Percentiles rank a stretch among this genome's conserved stretches.
phyloP scores from a whole-genome alignment of 176 grass and related monocot species.

The Ensete glaucum region DNA sequence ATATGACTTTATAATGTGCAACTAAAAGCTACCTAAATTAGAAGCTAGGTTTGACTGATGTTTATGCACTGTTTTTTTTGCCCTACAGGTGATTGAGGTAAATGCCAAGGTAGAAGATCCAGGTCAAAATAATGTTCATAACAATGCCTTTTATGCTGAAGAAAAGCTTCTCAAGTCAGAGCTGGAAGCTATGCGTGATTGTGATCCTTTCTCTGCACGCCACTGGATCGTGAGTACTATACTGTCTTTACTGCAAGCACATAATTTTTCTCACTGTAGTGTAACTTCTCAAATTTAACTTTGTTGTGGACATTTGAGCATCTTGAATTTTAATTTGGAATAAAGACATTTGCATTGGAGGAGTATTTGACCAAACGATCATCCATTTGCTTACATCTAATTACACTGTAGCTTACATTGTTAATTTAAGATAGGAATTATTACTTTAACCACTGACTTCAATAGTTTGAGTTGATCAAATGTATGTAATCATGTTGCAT shows the following conservation, averaged over 20 bases:
- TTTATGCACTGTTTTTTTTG: background rate
- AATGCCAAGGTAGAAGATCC: conserved; percentile 85
- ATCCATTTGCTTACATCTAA: background rate
- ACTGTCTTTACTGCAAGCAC: conserved; percentile 5
- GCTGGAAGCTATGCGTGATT: conserved; percentile 92
- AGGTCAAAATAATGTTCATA: conserved; percentile 81
- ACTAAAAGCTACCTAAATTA: background rate
- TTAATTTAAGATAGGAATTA: background rate
- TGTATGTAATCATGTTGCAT: background rate
- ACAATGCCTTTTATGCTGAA: conserved; percentile 95
- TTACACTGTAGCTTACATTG: background rate
- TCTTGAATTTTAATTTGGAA: no score
- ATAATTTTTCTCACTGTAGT: background rate
- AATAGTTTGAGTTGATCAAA: background rate
- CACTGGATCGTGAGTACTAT: conserved; percentile 87
- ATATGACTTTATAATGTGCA: no score
- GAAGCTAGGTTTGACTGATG: background rate
- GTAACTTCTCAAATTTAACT: background rate
- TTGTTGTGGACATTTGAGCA: no score
- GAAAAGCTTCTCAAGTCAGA: conserved; percentile 89
- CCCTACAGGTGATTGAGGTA: conserved; percentile 71
- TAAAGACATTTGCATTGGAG: background rate
- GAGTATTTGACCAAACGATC: background rate
- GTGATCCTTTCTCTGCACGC: conserved; percentile 71
- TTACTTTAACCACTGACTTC: background rate